Base-by-base conservation (phyloP, 495 filamentous ascomycete genomes). In the Copromyces sp. region DNA sequence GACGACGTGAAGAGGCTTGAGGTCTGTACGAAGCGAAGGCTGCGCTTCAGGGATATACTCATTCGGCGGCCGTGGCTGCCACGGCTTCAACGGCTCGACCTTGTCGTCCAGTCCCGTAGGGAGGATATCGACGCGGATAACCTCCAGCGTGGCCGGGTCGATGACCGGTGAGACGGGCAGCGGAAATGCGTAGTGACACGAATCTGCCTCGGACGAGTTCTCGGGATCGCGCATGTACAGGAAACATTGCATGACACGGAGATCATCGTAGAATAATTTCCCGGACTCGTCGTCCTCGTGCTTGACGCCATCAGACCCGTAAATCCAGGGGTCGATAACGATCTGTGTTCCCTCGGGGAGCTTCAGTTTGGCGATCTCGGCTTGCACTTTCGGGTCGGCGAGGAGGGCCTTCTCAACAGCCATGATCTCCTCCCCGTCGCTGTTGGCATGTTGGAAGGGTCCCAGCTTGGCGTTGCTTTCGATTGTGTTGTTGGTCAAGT, bases 161-260 rank as follows among this genome's bases (percentile, higher is more conserved):
- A 97, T 84, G 24, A 95, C 91, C 0, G 93, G 93, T 6, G 90
- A 94, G 75, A 95, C 91, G 41, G 89, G 86, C 69, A 94, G 86
- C 0, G 93, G 93, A 41, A 92, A 86, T 0, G 92, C 89, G 79
- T 97, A 97, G 75, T 95, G 91, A 77, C 94, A 94, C 68, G 86
- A 88, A 74, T 93, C 90, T 14, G 80, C 77, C 77, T 91, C 88
- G 8, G 78, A 73, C 3, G 86, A 73, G 74, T 89, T 87, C 16
- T 78, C 76, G 6, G 89, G 87, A 72, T 90, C 87, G 29, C 87
- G 81, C 76, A 90, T 83, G 79, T 92, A 92, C 12, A 92, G 82
- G 77, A 89, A 91, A 79, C 88, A 89, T 74, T 92, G 90, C 74
- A 86, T 89, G 77, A 89, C 82, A 17, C 89, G 85, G 68, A 86